Evolutionary conservation across 139 green algal species (phyloP).

Genomic region (Mychonastes homosphaera): DNA sequence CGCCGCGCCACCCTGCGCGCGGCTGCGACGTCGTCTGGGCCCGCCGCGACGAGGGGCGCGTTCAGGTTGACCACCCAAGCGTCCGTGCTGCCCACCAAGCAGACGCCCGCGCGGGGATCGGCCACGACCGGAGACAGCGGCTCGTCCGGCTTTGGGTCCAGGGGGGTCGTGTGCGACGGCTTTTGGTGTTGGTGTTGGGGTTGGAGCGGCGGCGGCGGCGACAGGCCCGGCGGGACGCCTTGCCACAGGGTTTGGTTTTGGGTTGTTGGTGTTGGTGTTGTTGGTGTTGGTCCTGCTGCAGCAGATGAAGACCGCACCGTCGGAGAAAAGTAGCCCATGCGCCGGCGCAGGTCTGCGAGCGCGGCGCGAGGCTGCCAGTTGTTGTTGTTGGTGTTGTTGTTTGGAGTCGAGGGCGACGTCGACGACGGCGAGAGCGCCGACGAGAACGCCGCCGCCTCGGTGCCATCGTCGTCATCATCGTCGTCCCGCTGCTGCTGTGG

Average conservation of each 20-base stretch:
- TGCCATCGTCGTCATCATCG: background rate
- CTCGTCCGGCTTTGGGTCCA: slow-evolving; percentile 5
- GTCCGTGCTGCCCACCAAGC: slow-evolving; percentile 45
- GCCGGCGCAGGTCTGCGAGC: no score
- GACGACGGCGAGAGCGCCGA: background rate
- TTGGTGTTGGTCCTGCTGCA: background rate
- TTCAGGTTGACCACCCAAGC: slow-evolving; percentile 78
- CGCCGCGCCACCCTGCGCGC: slow-evolving; percentile 32
- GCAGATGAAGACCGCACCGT: no score
- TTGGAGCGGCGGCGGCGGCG: background rate
- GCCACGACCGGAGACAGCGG: background rate
- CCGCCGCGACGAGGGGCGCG: slow-evolving; percentile 35
- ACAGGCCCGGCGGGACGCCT: background rate
- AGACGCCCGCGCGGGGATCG: slow-evolving; percentile 26
- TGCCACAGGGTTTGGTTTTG: background rate
- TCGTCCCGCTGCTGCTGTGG: background rate
- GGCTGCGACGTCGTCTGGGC: slow-evolving; percentile 22
- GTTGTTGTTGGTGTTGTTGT: slow-evolving; percentile 12
- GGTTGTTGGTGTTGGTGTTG: background rate
- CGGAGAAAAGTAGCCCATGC: no score
- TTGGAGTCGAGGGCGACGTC: background rate
- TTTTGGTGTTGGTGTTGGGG: background rate
- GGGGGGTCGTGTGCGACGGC: background rate
- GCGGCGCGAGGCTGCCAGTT: no score
- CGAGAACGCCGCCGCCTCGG: background rate